A percentile compares a stretch with the other conserved stretches of the same genome.
These are phyloP conservation scores for Kappamyces sp. DNA, from an alignment of 192 early-diverging fungal species.

Conservation along the genomic window DNA sequence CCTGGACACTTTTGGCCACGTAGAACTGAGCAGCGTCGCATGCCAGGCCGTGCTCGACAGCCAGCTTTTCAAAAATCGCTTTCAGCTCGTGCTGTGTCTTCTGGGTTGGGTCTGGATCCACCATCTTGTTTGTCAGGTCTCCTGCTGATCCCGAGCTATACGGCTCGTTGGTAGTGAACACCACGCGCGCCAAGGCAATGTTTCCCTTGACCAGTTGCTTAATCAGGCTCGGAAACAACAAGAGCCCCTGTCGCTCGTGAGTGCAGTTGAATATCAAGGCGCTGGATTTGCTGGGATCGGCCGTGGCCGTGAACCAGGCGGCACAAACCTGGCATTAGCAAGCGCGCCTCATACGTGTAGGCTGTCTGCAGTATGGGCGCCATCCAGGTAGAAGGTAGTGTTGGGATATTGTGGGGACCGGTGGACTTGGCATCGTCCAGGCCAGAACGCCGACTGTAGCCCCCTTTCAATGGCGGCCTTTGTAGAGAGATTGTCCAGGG, in stretches of 20 bases:
- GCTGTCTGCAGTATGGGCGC: slow-evolving; percentile 91
- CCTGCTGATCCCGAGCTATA: slow-evolving; percentile 20
- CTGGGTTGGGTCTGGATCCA: slow-evolving; percentile 36
- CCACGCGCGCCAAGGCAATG: slow-evolving; percentile 52
- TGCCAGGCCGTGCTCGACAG: slow-evolving; percentile 14
- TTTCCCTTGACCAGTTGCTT: slow-evolving; percentile 22
- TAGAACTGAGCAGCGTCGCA: slow-evolving; percentile 20
- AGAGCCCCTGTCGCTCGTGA: slow-evolving; percentile 57
- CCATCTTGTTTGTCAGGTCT: slow-evolving; percentile 71
- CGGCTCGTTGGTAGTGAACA: slow-evolving; percentile 76
- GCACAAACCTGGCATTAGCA: slow-evolving; percentile 33
- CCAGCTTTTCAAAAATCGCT: slow-evolving; percentile 46
- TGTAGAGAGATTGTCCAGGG: too few species aligned
- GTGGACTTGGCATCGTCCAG: slow-evolving; percentile 82
- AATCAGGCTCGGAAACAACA: slow-evolving; percentile 64
- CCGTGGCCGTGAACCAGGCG: slow-evolving; percentile 40
- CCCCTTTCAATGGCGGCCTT: slow-evolving; percentile 56
- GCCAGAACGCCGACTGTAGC: slow-evolving; percentile 65
- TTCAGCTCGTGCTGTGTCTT: slow-evolving; percentile 57
- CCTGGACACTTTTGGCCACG: slow-evolving; percentile 55
- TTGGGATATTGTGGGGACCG: slow-evolving; percentile 34
- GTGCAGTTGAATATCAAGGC: slow-evolving; percentile 88
- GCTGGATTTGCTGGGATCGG: slow-evolving; percentile 24
- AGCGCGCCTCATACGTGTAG: slow-evolving; percentile 43
- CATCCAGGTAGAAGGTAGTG: slow-evolving; percentile 80